Base-by-base conservation (phyloP, 2,329 filamentous ascomycete species). In the Hypoxylon sp. region DNA sequence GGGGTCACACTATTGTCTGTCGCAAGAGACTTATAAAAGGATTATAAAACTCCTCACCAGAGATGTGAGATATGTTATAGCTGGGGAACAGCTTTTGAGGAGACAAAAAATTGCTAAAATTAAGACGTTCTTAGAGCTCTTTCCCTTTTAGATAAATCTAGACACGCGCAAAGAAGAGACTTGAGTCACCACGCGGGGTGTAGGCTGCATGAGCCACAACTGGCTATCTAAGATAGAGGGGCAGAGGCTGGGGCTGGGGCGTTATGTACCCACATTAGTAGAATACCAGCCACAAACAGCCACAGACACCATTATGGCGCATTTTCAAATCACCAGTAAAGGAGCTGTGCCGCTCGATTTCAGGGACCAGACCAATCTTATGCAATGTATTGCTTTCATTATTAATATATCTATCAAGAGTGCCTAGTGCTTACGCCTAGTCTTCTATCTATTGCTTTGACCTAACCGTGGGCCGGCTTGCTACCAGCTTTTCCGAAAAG, bases 121-220 rank as follows among this genome's bases (percentile, higher is more conserved):
- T 41, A 41, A 14, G 27, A 54, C 19, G 19, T 29, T 27, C 32
- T 30, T 48, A 57, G 12, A 27, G 54, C 52, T 58, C 54, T 59
- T 48, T 32, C 51, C 29, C 39, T 55, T 47, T 63, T 63, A 48
- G 59, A 62, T 56, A 58, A 61, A 60, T 53, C 57, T 50, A 50
- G 39, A 47, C 45, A 43, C 54, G 32, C 23, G 37, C 54, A 54
- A n/a, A n/a, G n/a, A n/a, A 50, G 16, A 50, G 29, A 58, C 46
- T 64, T 65, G 65, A 68, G 48, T 68, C 56, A 68, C 57, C 56
- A 46, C 65, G 61, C 59, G 61, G 65, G 57, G 65, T 65, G 54
- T 39, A 16, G 48, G 23, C 25, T 61, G 45, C 45, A 52, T 29
- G 7, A 63, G 60, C 64, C 64, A 64, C 60, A 45, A 21, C 16